Evolutionary conservation across 2,329 filamentous ascomycete species (phyloP).

Genomic region (Trichoderma sp.): DNA sequence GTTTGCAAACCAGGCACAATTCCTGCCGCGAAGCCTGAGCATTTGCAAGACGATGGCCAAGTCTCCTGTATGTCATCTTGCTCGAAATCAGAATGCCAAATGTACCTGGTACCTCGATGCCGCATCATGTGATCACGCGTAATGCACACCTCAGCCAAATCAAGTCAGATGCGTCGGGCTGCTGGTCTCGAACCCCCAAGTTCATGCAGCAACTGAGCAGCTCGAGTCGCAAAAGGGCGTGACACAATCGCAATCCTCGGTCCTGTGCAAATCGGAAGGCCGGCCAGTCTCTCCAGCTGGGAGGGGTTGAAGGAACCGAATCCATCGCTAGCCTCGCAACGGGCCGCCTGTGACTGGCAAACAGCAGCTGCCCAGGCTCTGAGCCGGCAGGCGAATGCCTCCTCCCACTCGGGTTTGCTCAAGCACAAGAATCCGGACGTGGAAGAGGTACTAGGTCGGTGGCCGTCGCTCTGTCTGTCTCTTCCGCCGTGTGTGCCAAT

Average conservation of each 20-base stretch:
- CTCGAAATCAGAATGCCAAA: not conserved
- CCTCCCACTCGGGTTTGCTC: not conserved
- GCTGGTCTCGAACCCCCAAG: slow-evolving; percentile 12
- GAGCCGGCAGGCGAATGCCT: not conserved
- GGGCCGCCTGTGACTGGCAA: slow-evolving; percentile 2
- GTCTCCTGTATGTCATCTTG: not conserved
- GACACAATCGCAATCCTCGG: slow-evolving; percentile 13
- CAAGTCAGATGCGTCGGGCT: slow-evolving; percentile 19
- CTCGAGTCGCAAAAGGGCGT: slow-evolving; percentile 6
- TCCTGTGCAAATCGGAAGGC: not conserved
- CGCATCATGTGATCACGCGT: slow-evolving; percentile 24
- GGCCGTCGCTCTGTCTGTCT: not conserved
- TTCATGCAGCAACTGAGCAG: slow-evolving; percentile 7
- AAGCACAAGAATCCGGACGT: not conserved
- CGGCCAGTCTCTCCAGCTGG: slow-evolving; percentile 8
- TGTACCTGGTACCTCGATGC: not conserved
- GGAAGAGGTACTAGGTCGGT: not conserved
- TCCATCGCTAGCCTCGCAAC: not conserved
- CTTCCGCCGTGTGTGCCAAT: not conserved
- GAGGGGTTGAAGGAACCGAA: slow-evolving; percentile 11
- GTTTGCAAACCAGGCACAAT: not conserved
- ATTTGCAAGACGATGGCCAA: not conserved
- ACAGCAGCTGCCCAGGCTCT: not conserved
- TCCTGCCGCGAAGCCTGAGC: not conserved
- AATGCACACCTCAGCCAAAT: slow-evolving; percentile 20